Evolutionary conservation across 805 yeast species (phyloP).

Genomic region (Candida nitratophila): DNA sequence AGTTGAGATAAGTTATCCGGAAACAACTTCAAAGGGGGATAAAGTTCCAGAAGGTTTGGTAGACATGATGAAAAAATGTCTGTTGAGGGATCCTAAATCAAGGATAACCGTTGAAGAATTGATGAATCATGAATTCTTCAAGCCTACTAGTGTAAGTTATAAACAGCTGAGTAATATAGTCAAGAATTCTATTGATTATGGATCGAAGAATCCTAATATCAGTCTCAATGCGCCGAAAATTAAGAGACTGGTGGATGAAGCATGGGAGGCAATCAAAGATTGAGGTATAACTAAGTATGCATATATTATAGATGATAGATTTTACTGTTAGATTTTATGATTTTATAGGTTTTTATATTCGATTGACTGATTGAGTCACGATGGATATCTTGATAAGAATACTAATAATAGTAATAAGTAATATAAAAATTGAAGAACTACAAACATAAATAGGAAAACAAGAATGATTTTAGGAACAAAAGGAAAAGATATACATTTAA

Average conservation of each 20-base stretch:
- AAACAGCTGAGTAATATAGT: slow-evolving; percentile 63
- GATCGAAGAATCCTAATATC: slow-evolving; percentile 34
- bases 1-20: slow-evolving; percentile 61
- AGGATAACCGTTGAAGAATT: slow-evolving; percentile 62
- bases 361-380: too few species aligned
- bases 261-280: slow-evolving; percentile 46
- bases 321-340: too few species aligned
- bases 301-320: too few species aligned
- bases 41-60: slow-evolving; percentile 35
- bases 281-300: too few species aligned
- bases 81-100: slow-evolving; percentile 59
- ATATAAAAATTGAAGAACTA: too few species aligned
- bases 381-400: too few species aligned
- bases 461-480: slow-evolving; percentile 10
- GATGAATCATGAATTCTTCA: slow-evolving; percentile 56
- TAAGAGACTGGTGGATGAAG: slow-evolving; percentile 45
- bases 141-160: slow-evolving; percentile 67
- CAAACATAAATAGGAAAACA: too few species aligned
- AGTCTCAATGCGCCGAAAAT: slow-evolving; percentile 28
- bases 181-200: slow-evolving; percentile 71
- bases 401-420: too few species aligned
- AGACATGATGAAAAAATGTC: slow-evolving; percentile 65
- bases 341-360: too few species aligned
- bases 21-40: slow-evolving; percentile 16
- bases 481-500: not conserved